phyloP scores from a whole-genome alignment of 2,329 filamentous ascomycete species.

The Zalaria sp. region DNA sequence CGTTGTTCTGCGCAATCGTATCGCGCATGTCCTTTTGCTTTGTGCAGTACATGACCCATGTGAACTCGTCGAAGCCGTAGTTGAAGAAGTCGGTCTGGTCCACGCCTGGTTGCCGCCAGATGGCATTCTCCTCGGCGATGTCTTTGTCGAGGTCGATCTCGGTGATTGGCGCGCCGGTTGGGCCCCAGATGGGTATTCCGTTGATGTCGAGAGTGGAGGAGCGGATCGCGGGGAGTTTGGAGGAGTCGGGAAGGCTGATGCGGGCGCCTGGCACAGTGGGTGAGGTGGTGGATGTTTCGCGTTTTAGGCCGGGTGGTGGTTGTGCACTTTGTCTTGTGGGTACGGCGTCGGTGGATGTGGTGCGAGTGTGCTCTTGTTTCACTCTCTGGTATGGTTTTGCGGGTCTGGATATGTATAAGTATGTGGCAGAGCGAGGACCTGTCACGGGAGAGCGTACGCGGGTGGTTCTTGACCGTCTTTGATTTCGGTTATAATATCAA shows the following conservation, averaged over 20 bases:
- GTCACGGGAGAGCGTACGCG: constrained; percentile 11
- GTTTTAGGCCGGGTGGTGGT: constrained; percentile 14
- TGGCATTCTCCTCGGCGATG: constrained; percentile 61
- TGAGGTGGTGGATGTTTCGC: constrained; percentile 5
- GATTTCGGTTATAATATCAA: constrained; percentile 39
- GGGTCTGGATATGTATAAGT: constrained; percentile 3
- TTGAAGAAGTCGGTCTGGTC: constrained; percentile 98
- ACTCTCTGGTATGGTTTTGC: constrained; percentile 9
- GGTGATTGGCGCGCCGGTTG: constrained; percentile 57
- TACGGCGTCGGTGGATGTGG: constrained; percentile 8
- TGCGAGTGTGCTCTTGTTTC: constrained; percentile 11
- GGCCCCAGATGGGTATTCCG: constrained; percentile 57
- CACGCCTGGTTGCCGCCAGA: constrained; percentile 87
- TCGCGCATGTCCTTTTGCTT: constrained; percentile 71
- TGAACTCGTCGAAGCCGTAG: constrained; percentile 97
- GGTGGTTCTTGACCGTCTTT: constrained; percentile 24
- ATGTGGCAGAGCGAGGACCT: background rate
- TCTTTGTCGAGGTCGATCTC: constrained; percentile 37
- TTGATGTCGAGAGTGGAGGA: constrained; percentile 79
- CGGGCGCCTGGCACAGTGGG: background rate
- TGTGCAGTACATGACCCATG: constrained; percentile 85
- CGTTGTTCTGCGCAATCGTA: constrained; percentile 48
- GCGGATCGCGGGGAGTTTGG: constrained; percentile 50
- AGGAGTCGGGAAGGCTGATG: constrained; percentile 25
- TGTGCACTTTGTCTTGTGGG: constrained; percentile 22